Evolutionary conservation across 129 eudicot species (phyloP), one percentile per base, ranked within the genome.

Genomic region (Erigeron canadensis): DNA sequence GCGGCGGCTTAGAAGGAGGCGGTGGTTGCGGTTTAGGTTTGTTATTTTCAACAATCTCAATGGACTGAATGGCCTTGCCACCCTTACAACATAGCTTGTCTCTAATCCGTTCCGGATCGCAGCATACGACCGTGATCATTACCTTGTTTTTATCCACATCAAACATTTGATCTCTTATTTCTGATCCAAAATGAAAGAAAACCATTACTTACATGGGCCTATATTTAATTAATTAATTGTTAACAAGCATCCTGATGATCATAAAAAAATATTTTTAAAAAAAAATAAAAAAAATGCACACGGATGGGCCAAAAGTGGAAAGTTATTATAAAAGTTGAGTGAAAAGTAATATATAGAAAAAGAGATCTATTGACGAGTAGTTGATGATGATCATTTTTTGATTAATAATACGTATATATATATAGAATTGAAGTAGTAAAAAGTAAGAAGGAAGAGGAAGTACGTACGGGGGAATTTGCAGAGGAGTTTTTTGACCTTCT

Each of bases 381-480:
- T n/a, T n/a, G n/a, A n/a, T n/a, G n/a, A n/a, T n/a, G n/a, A n/a
- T n/a, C n/a, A n/a, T n/a, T n/a, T n/a, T n/a, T n/a, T n/a, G n/a
- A n/a, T n/a, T n/a, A n/a, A n/a, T n/a, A n/a, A n/a, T n/a, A n/a
- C n/a, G n/a, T 23, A 23, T 23, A 23, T 23, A 28, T 28, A 28
- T 28, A 28, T 28, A 28, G 1, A 51, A 63, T 44, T 57, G 4
- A 8, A 6, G 5, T 23, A 60, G 1, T 5, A 34, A n/a, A 15
- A 7, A 62, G 2, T 28, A 65, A 65, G 34, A 47, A 7, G 5
- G 58, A 4, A 51, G 22, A n/a, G 7, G 58, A 56, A 5, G 12
- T 6, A 72, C 97, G 84, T 16, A 91, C 98, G 88, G 47, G 96
- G 98, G 79, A 84, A 86, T 78, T 81, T 81, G 81, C 91, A 87